Evolutionary conservation across 2,329 filamentous ascomycete genomes (phyloP).

Genomic region (Arthrobotrys entomopaga): DNA sequence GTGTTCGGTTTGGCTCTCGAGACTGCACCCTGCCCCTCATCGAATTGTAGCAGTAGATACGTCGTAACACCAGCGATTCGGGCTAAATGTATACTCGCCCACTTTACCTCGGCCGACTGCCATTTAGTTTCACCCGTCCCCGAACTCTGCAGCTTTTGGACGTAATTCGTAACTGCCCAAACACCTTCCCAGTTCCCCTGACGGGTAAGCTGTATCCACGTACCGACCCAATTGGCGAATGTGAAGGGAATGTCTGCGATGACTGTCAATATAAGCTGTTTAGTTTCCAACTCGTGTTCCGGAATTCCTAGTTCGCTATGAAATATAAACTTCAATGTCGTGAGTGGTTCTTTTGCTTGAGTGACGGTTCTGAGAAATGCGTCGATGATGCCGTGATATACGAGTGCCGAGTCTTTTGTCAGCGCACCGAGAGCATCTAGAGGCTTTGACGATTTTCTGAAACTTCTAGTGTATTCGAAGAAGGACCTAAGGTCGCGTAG

Average conservation of each 20-base stretch:
- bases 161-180: slow-evolving; percentile 20
- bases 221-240: slow-evolving; percentile 23
- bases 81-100: slow-evolving; percentile 22
- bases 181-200: slow-evolving; percentile 25
- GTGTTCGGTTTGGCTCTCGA: too few species aligned
- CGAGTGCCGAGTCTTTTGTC: background rate
- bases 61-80: background rate
- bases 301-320: slow-evolving; percentile 14
- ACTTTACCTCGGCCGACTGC: slow-evolving; percentile 8
- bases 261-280: slow-evolving; percentile 7
- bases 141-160: slow-evolving; percentile 8
- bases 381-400: background rate
- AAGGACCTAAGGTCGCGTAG: background rate
- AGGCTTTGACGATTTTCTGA: slow-evolving; percentile 1
- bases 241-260: slow-evolving; percentile 28
- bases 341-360: background rate
- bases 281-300: background rate
- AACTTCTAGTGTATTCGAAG: slow-evolving; percentile 8
- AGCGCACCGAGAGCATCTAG: background rate
- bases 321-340: slow-evolving; percentile 21
- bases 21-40: too few species aligned
- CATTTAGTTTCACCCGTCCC: background rate
- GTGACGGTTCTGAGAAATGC: background rate
- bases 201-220: slow-evolving; percentile 30
- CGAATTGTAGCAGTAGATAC: too few species aligned